Evolutionary conservation across 164 flowering plant species (phyloP).

Genomic region (Brasenia schreberi): DNA sequence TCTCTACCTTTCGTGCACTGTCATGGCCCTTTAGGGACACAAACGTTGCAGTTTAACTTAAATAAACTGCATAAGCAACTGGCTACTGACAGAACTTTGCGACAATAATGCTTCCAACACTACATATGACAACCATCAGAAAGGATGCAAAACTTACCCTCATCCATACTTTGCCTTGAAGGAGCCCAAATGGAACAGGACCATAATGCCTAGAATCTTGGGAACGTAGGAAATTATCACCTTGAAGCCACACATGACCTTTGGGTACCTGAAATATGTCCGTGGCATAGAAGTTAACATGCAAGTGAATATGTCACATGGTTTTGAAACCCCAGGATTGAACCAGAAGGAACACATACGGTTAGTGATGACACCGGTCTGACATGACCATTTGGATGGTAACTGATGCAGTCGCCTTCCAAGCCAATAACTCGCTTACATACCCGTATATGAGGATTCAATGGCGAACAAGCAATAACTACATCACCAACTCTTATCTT

Average conservation of each 20-base stretch:
- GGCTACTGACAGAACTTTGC: neutral
- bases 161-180: constrained; percentile 1
- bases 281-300: no score
- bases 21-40: no score
- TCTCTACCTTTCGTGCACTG: no score
- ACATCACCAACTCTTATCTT: constrained; percentile 1
- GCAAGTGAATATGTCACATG: neutral
- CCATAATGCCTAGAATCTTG: constrained; percentile 4
- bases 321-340: neutral
- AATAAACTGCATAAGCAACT: neutral
- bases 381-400: neutral
- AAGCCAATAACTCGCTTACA: constrained; percentile 3
- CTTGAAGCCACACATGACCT: constrained; percentile 3
- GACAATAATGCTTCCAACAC: neutral
- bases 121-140: neutral
- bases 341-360: neutral
- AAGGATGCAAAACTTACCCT: neutral
- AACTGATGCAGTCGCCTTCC: neutral
- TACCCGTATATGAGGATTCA: neutral
- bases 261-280: constrained; percentile 1
- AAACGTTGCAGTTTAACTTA: no score
- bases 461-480: neutral
- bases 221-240: constrained; percentile 1
- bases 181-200: constrained; percentile 3
- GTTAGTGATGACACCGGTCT: neutral